Evolutionary conservation across 1,284 basidiomycete species (phyloP), one percentile per base, ranked within the genome.

Genomic region (Leccinum insigne): DNA sequence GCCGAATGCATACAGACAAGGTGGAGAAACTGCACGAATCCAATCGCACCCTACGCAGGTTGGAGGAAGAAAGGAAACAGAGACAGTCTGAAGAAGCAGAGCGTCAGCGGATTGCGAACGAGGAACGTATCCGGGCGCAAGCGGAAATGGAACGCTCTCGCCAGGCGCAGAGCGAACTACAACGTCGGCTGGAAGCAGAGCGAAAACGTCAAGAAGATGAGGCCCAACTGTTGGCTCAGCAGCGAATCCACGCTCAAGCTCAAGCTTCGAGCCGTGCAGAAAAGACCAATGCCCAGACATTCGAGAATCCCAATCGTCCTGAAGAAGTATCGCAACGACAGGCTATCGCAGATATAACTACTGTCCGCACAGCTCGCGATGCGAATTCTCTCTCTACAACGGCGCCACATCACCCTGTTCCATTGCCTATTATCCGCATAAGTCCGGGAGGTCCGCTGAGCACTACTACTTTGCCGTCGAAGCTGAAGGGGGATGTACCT

Each of bases 11-110:
- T 47, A 26, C 59, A 18, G 67, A 71, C 29, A 73, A 67, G 60
- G 26, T 66, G 32, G 68, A 65, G 44, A 63, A 64, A 56, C 38
- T 72, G 44, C 68, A 69, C 57, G 67, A 68, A 60, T 63, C 47
- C n/a, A 65, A 60, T 47, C 62, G 29, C 23, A 64, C 63, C n/a
- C 56, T 78, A 10, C 72, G 61, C 23, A 67, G 40, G 47, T 23
- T 76, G 59, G 67, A 63, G 60, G 68, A 64, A 58, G 65, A 68
- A 35, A 77, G 75, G 60, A 67, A 67, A 35, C 63, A 58, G 61
- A 77, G 63, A 64, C 62, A 57, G 18, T 60, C 26, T 2, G 65
- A 69, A 8, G 67, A 72, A 63, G 67, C 62, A 26, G 65, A 73
- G 16, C 63, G 57, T 44, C 59, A 47, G 5, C 64, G 59, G 26